Percentiles rank a stretch among this genome's conserved stretches.
Conservation (phyloP, 2,329 filamentous ascomycete species). For the Chalara sp. region DNA sequence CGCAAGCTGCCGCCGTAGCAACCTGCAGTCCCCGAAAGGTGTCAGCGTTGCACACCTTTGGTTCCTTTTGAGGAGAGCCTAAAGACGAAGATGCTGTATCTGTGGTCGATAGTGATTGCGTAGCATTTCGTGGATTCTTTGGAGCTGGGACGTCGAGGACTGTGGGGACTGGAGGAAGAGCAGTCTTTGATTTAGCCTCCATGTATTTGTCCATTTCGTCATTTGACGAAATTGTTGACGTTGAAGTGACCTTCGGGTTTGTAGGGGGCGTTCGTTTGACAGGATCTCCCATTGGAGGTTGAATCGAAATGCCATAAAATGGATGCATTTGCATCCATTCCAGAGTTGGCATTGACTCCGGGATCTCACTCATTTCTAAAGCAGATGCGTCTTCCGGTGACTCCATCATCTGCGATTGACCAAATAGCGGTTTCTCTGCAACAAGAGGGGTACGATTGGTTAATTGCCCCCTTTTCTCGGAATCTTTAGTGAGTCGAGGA, state of each 20-base stretch:
- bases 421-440: no score
- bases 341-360: no score
- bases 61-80: slow-evolving; percentile 1
- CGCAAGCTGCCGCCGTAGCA: slow-evolving; percentile 48
- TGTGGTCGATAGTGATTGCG: neutral
- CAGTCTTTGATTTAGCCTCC: neutral
- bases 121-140: neutral
- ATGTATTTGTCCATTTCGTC: neutral
- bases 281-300: neutral
- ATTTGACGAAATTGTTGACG: neutral
- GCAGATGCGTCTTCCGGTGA: no score
- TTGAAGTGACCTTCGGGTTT: neutral
- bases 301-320: neutral
- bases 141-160: neutral
- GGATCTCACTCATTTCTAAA: no score
- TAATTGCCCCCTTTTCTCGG: no score
- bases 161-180: neutral
- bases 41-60: slow-evolving; percentile 39
- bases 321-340: no score
- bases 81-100: neutral
- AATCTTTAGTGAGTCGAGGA: no score
- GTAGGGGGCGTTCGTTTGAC: slow-evolving; percentile 5
- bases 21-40: slow-evolving; percentile 49
- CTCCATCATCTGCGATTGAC: no score
- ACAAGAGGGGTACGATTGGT: no score